Evolutionary conservation across 75 land plant species (phyloP).

Genomic region (Cryptomeria japonica): DNA sequence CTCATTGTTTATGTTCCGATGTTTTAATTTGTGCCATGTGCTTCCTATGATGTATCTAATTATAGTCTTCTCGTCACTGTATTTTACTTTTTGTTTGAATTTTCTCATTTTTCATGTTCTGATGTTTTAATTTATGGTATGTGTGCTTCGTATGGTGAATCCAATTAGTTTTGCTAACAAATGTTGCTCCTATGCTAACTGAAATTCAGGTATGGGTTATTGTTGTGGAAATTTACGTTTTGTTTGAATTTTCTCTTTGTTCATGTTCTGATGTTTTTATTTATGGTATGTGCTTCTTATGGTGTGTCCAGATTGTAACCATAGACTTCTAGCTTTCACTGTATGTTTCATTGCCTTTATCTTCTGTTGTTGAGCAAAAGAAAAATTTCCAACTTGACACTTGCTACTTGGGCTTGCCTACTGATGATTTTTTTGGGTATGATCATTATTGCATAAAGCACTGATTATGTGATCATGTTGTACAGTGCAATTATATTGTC

Average conservation of each 20-base stretch:
- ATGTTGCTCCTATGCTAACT: no score
- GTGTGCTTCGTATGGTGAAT: no score
- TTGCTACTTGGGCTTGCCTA: neutral
- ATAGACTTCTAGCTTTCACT: neutral
- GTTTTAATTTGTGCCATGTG: no score
- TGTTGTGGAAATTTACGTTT: no score
- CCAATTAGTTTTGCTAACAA: no score
- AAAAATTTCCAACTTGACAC: neutral
- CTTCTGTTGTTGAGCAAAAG: neutral
- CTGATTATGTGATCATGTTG: neutral
- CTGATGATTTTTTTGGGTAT: neutral
- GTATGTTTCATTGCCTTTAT: neutral
- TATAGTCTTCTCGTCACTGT: no score
- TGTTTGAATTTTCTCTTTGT: no score
- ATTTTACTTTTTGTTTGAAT: neutral
- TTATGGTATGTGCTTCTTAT: neutral
- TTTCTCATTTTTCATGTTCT: neutral
- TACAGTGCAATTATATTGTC: neutral
- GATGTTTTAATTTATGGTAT: neutral
- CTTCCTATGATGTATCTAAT: no score
- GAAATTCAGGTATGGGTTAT: no score
- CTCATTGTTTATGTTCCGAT: neutral
- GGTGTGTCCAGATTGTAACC: neutral
- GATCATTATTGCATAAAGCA: neutral
- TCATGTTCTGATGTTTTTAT: neutral